Base-by-base conservation (phyloP, 2,329 filamentous ascomycete genomes). In the Trichoderma sp. region DNA sequence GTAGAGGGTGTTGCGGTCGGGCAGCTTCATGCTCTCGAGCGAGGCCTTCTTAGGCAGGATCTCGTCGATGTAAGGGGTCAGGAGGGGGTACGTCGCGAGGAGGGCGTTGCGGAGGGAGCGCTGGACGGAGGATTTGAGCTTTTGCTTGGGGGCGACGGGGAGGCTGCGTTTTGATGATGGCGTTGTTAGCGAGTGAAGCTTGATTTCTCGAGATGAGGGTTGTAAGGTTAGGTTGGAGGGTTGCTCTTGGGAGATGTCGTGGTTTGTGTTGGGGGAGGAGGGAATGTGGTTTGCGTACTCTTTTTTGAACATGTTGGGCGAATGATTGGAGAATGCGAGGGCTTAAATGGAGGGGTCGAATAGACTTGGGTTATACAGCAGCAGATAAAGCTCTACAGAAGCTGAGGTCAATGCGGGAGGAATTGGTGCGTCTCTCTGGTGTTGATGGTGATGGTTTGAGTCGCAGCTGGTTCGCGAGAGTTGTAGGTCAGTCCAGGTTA, bases 71-170 rank as follows among this genome's bases (percentile, higher is more conserved):
- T 92, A 86, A 0, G 92, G 91, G 70, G 88, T 87, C 59, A 98
- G 89, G 59, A 91, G 86, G 3, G 95, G 95, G 79, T 96, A 97
- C 61, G 90, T 90, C 66, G 92, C 84, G 69, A 95, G 82, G 70
- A 98, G 86, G 74, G 91, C 91, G 73, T 89, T 84, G 71, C 95
- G 91, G 72, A 99, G 89, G 69, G 83, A 86, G 74, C 95, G 91
- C 82, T 97, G 93, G 64, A 92, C 92, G 26, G 93, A 97, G 69
- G 94, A 97, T 81, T 98, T 99, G 79, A 98, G 92, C 83, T 98
- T 98, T 72, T 93, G 92, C 81, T 95, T 96, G 64, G 91, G 89
- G 70, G 90, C 87, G 28, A 89, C 81, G 72, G 88, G 82, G 76
- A 97, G 88, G 70, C 91, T 94, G 73, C 10, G 1, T 30, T 15